Base-by-base conservation (phyloP, 257 asterid species). In the Scutellaria barbata region DNA sequence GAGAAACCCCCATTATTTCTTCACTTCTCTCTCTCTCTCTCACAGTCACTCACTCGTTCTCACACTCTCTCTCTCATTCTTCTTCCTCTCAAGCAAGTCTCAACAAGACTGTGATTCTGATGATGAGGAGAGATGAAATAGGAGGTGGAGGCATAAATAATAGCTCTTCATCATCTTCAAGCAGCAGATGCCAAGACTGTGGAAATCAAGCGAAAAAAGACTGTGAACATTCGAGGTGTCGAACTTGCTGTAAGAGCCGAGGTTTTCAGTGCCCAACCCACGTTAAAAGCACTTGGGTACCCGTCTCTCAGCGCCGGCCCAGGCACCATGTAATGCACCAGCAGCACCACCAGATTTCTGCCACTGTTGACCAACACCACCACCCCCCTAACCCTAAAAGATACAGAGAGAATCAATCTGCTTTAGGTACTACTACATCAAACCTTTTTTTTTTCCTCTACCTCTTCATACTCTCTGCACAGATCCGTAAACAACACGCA, bases 231-330 rank as follows among this genome's bases (percentile, higher is more conserved):
- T 46, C 79, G 63, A 45, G 96, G 68, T 90, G 97, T 53, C 81
- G 97, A 56, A 89, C 92, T 68, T 90, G 97, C 78, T 90, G 96
- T 47, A 88, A 79, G 68, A 77, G 76, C 77, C 85, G 96, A 51
- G 94, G 92, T 7, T 87, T 84, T 57, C 87, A 84, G 53, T 90
- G 97, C 73, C 86, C 78, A 60, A 90, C 96, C 1, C 97, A 90
- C 69, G 85, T 90, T n/a, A 87, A 77, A 68, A 90, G 96, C 83
- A 90, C 97, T 58, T 90, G 97, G 97, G 80, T 87, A 8, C 96
- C 97, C 33, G 84, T 85, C 8, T 77, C 88, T 0, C 77, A 52
- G 39, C 33, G 94, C 61, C 90, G 88, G 5, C 88, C 85, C 11
- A 70, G 85, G 16, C 82, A 82, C 48, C 79, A 54, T 40, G 69